Evolutionary conservation across 2,329 filamentous ascomycete genomes (phyloP).

Genomic region (Cytospora mali): DNA sequence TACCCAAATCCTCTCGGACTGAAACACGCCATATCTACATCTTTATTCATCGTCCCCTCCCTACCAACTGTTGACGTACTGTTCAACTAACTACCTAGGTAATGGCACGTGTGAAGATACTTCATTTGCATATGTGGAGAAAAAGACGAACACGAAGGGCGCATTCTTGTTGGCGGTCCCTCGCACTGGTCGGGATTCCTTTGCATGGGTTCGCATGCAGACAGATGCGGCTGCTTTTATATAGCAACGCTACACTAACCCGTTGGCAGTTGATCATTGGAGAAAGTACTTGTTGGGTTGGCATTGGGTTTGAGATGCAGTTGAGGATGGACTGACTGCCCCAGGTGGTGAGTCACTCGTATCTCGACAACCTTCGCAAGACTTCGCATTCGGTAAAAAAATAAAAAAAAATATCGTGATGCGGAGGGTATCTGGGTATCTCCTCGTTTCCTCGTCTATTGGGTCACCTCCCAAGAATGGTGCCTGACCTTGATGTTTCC

Average conservation of each 20-base stretch:
- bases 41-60: background rate
- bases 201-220: background rate
- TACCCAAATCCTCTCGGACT: background rate
- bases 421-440: constrained; percentile 6
- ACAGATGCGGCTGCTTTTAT: background rate
- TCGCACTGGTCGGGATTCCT: background rate
- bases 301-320: background rate
- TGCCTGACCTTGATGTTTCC: background rate
- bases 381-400: background rate
- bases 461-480: background rate
- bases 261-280: background rate
- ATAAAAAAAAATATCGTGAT: no score
- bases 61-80: background rate
- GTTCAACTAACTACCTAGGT: background rate
- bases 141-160: background rate
- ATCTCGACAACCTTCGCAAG: background rate
- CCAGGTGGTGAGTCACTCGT: background rate
- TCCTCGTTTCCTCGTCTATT: background rate
- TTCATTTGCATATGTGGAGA: background rate
- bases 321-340: background rate
- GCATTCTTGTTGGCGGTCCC: background rate
- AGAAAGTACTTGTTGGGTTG: background rate
- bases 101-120: background rate
- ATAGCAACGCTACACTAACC: background rate
- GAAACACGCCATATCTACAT: background rate